Base-by-base conservation (phyloP, 768 basidiomycete species). In the Roridomyces roridus region DNA sequence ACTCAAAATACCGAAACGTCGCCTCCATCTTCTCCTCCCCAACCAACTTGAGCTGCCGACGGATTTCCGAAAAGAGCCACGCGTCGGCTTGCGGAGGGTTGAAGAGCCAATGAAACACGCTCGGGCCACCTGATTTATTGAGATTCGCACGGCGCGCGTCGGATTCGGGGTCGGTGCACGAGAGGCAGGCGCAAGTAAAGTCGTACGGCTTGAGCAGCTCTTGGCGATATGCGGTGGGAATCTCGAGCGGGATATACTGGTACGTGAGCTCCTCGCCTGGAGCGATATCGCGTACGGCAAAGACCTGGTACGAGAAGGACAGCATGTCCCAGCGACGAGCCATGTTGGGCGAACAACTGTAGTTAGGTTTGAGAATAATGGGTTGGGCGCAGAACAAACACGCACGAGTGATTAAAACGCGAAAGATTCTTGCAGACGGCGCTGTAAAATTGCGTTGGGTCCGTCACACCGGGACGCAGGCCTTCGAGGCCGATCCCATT, bases 161-260 rank as follows among this genome's bases (percentile, higher is more conserved):
- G 37, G 51, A 53, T 24, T 26, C 17, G 18, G 46, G 42, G n/a
- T 68, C 59, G 37, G 41, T 35, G 54, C 75, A 77, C 10, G 68
- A 60, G n/a, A 44, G n/a, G 57, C 76, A 79, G n/a, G 63, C 51
- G 62, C 77, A 79, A 11, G 46, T 45, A 57, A 79, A 64, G 1
- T 64, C 69, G 57, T 76, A 76, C 0, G 67, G 66, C 8, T 53
- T 51, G 15, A 76, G 68, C 1, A 46, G 54, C 17, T 36, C 50
- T 42, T 72, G 64, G 15, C 77, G 71, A 26, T 57, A 43, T 25
- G 67, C 55, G 12, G 50, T 47, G 17, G 65, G 21, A 10, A 37
- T 15, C 23, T 47, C 45, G 3, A 60, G 39, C 2, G 48, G 28
- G 44, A 60, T 64, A 62, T 74, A 79, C 5, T 64, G 44, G 46